Base-by-base conservation (phyloP, 1,139 yeast species). In the Debaryomycetaceae sp. region DNA sequence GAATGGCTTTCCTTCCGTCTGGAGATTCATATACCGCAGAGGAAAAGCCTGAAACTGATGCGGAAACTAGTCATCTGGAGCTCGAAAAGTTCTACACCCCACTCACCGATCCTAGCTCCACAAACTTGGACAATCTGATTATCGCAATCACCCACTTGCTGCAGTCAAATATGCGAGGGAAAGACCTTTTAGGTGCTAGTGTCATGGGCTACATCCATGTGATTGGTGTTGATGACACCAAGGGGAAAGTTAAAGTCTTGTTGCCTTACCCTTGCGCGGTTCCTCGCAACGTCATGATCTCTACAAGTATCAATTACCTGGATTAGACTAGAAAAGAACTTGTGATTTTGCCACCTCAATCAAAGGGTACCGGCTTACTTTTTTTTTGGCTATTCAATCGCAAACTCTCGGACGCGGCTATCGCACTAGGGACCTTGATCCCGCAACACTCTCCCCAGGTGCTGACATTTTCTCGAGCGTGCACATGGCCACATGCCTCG, bases 371-470 rank as follows among this genome's bases (percentile, higher is more conserved):
- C 8, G 72, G 73, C 34, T 62, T 67, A 10, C 46, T 43, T 4
- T 30, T 36, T 11, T 44, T 43, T 3, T 26, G 30, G 13, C 43
- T 39, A 19, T 53, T 51, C 7, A 42, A 26, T 27, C 36, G 43
- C 22, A 41, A 36, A 25, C 73, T 64, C 40, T 75, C 78, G 16
- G 74, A 67, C 0, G 96, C 98, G 0, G 95, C 97, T 32, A 86
- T 72, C 0, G 96, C 96, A 55, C 96, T 85, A 0, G 99, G 99
- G 3, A 90, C 72, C 45, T 83, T 82, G 31, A 90, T 92, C 6
- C 99, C 99, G 58, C 99, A 90, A 48, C 98, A 92, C 49, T 90
- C 98, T 2, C 95, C 98, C 95, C 95, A 90, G 3, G 87, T 76
- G 37, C 72, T 73, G 11, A 49, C 30, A 19, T 38, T 37, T 15